A percentile compares a stretch with the other conserved stretches of the same genome.
Conservation (phyloP, 352 stramenopile genomes). For the Phytophthora macrochlamydospora region DNA sequence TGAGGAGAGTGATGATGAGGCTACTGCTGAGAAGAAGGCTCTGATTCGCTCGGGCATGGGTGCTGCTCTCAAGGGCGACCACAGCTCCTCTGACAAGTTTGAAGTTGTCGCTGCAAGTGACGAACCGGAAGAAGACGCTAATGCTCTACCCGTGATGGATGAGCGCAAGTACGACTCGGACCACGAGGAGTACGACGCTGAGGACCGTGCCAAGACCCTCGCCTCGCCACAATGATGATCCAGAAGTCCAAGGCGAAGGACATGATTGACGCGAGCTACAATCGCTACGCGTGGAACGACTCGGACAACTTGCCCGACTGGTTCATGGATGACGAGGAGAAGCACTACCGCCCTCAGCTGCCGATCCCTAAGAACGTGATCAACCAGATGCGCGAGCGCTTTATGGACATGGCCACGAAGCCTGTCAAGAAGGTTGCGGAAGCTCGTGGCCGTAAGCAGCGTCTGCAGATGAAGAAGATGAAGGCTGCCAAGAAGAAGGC, state of each 20-base stretch:
- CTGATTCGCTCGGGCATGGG: slow-evolving; percentile 89
- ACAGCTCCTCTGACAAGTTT: slow-evolving; percentile 29
- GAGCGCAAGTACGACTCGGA: slow-evolving; percentile 95
- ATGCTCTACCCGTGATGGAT: slow-evolving; percentile 68
- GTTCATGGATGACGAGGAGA: slow-evolving; percentile 97
- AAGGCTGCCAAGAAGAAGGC: slow-evolving; percentile 98
- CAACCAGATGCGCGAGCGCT: slow-evolving; percentile 97
- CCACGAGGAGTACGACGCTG: slow-evolving; percentile 97
- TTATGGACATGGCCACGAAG: slow-evolving; percentile 96
- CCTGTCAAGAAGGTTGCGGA: slow-evolving; percentile 99
- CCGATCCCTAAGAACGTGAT: slow-evolving; percentile 96
- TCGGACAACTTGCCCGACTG: slow-evolving; percentile 95
- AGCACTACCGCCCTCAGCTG: slow-evolving; percentile 98
- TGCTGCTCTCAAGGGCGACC: slow-evolving; percentile 45
- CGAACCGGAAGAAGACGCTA: slow-evolving; percentile 51
- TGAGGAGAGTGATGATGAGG: slow-evolving; percentile 57
- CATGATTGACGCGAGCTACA: slow-evolving; percentile 99
- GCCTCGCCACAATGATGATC: slow-evolving; percentile 99
- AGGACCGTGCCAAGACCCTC: slow-evolving; percentile 96
- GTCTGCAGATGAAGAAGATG: slow-evolving; percentile 93
- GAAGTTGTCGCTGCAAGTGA: slow-evolving; percentile 59
- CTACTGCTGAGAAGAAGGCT: slow-evolving; percentile 73
- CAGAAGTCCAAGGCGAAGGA: slow-evolving; percentile 97
- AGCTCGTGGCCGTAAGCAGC: slow-evolving; percentile 95
- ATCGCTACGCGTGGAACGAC: slow-evolving; percentile 99